Base-by-base conservation (phyloP, 2,329 filamentous ascomycete species). In the Epichloe typhina region DNA sequence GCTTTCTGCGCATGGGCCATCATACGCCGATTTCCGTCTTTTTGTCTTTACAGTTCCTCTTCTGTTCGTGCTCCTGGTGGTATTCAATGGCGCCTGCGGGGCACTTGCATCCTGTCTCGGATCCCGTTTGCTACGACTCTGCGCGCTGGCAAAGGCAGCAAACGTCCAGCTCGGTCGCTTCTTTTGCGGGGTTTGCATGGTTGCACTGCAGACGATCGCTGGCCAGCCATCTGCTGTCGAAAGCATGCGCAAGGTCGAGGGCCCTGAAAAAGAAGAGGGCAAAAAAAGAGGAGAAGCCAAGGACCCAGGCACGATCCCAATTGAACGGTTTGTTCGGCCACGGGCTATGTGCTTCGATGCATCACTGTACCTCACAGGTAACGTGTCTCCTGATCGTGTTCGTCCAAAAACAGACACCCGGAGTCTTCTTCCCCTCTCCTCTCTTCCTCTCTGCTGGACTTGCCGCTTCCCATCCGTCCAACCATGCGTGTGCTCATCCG, bases 191-290 rank as follows among this genome's bases (percentile, higher is more conserved):
- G 56, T 50, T 39, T 38, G 52, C 53, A 48, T 45, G 31, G 54
- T 56, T 46, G 50, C 56, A 57, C 52, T 42, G 40, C 50, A 57
- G 53, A 39, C 42, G 47, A 54, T 52, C 38, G 52, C 31, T 52
- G 46, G 31, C 44, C 31, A 26, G 33, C n/a, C 35, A 26, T 13
- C 31, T 17, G 39, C 39, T 40, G 47, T 40, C 17, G 17, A 15
- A 23, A 17, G 47, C 21, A 42, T 37, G 46, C 9, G 9, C 21
- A 31, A 17, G n/a, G 13, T 19, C 33, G 19, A 13, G 21, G 23
- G 23, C 4, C 15, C 19, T 31, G 3, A 11, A 31, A 11, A 31
- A 40, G 17, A 23, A 35, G 13, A n/a, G 12, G n/a, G 11, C 17
- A 23, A 23, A 39, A 50, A 21, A 19, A 23, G 35, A n/a, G 13